phyloP scores from a whole-genome alignment of 768 basidiomycete species.

The Artomyces pyxidatus region DNA sequence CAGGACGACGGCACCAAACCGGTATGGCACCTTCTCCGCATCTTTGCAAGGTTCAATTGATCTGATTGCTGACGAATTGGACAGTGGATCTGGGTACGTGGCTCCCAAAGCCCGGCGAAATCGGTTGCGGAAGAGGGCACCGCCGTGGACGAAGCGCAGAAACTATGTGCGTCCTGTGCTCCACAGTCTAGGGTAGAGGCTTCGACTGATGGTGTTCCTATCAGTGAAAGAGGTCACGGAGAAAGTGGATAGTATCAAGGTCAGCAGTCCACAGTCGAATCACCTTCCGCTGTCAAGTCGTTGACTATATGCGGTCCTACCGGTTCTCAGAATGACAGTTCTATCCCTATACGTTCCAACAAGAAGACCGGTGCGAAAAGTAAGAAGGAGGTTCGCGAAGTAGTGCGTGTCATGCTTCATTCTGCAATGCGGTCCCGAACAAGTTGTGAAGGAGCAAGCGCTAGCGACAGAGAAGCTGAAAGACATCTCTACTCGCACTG shows the following conservation, averaged over 20 bases:
- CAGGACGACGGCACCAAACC: constrained; percentile 72
- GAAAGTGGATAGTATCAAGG: constrained; percentile 56
- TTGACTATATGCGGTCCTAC: no score
- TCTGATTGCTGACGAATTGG: neutral
- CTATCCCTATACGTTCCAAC: constrained; percentile 58
- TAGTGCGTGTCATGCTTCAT: constrained; percentile 31
- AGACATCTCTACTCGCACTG: constrained; percentile 47
- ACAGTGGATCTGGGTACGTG: neutral
- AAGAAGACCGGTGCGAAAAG: constrained; percentile 68
- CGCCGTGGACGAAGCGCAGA: constrained; percentile 1
- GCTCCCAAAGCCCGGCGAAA: neutral
- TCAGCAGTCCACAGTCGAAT: no score
- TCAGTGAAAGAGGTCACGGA: constrained; percentile 52
- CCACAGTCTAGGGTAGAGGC: neutral
- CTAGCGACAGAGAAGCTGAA: constrained; percentile 52
- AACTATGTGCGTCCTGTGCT: neutral
- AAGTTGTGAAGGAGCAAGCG: constrained; percentile 40
- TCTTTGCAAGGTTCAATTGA: neutral
- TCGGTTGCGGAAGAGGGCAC: neutral
- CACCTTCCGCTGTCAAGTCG: no score
- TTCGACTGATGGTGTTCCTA: no score
- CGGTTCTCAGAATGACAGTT: constrained; percentile 44
- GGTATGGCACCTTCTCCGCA: constrained; percentile 36
- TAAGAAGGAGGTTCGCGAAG: constrained; percentile 69
- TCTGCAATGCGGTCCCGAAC: neutral